phyloP scores from a whole-genome alignment of 805 yeast genomes.

The Barnettozyma salicaria region DNA sequence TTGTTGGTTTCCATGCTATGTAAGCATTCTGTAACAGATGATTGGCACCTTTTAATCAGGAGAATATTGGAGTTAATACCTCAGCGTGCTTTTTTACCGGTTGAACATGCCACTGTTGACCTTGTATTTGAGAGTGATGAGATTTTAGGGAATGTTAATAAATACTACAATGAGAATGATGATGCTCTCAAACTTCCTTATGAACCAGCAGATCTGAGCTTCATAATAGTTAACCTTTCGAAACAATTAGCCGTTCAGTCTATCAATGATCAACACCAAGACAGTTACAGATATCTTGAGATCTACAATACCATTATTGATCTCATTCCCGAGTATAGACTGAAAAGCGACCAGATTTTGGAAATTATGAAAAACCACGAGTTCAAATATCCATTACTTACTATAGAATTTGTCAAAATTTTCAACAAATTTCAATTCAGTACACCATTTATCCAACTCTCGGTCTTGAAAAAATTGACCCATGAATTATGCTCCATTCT shows the following conservation, averaged over 20 bases:
- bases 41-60: conserved; percentile 37
- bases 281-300: conserved; percentile 28
- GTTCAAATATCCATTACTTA: conserved; percentile 11
- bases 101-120: conserved; percentile 35
- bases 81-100: conserved; percentile 53
- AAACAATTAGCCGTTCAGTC: conserved; percentile 25
- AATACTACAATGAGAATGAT: conserved; percentile 30
- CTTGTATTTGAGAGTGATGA: conserved; percentile 16
- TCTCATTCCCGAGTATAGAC: conserved; percentile 39
- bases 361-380: conserved; percentile 18
- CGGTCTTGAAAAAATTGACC: conserved; percentile 15
- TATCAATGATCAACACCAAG: conserved; percentile 15
- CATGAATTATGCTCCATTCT: conserved; percentile 20
- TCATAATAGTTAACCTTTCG: conserved; percentile 31
- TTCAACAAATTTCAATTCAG: conserved; percentile 27
- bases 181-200: conserved; percentile 33
- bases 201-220: conserved; percentile 38
- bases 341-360: conserved; percentile 32
- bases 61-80: conserved; percentile 52
- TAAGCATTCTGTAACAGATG: conserved; percentile 14
- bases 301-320: conserved; percentile 34
- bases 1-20: conserved; percentile 46
- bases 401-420: conserved; percentile 28
- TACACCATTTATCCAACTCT: conserved; percentile 22
- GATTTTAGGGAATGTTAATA: conserved; percentile 26